Evolutionary conservation across 305 asterid species (phyloP).

Genomic region (Rubia peregrina): DNA sequence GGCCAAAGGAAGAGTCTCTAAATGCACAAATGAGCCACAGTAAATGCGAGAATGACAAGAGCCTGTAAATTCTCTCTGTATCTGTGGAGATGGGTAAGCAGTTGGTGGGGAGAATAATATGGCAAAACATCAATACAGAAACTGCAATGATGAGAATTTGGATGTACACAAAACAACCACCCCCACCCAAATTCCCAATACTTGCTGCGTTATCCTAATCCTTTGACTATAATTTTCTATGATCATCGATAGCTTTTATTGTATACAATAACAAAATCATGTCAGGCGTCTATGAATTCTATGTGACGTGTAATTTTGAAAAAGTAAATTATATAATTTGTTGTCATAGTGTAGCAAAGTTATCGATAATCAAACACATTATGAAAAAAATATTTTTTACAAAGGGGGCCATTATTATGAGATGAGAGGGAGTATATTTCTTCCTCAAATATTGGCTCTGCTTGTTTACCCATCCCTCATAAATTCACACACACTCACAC

Average conservation of each 20-base stretch:
- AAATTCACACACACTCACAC: constrained; percentile 1
- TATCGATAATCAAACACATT: too few species aligned
- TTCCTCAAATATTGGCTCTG: constrained; percentile 3
- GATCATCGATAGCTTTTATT: too few species aligned
- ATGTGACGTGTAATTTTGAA: too few species aligned
- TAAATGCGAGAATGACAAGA: constrained; percentile 12
- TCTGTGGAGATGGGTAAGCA: neutral
- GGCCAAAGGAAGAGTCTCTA: neutral
- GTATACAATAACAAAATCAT: too few species aligned
- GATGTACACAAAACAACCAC: neutral
- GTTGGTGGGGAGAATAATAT: constrained; percentile 22
- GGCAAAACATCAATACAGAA: constrained; percentile 17
- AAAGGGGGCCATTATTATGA: too few species aligned
- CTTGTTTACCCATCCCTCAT: neutral
- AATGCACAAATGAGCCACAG: neutral
- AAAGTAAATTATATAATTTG: too few species aligned
- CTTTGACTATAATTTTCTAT: too few species aligned
- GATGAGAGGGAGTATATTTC: neutral
- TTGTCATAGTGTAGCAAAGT: too few species aligned
- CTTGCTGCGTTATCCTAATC: too few species aligned
- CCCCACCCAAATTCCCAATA: neutral
- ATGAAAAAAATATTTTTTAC: too few species aligned
- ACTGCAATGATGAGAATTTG: constrained; percentile 30
- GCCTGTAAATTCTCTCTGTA: constrained; percentile 19
- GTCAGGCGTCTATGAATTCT: too few species aligned